Percentiles rank a stretch among this genome's conserved stretches.
phyloP scores from a whole-genome alignment of 1,284 basidiomycete species.

The Irpex lacteus region DNA sequence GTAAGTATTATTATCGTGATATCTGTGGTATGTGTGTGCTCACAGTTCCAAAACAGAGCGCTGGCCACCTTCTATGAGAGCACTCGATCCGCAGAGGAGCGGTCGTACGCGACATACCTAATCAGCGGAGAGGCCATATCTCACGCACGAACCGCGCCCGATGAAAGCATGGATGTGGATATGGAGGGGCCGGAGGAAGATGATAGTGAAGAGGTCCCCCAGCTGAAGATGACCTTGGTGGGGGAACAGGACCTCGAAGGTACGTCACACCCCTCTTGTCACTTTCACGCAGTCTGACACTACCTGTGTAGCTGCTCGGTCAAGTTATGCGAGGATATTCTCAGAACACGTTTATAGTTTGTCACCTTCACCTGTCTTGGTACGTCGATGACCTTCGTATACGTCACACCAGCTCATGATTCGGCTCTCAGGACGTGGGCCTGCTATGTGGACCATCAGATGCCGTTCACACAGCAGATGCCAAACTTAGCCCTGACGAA shows the following conservation, averaged over 20 bases:
- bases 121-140: slow-evolving; percentile 49
- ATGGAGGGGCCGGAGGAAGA: slow-evolving; percentile 22
- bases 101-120: slow-evolving; percentile 62
- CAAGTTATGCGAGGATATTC: slow-evolving; percentile 45
- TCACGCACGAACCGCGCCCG: slow-evolving; percentile 9
- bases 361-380: slow-evolving; percentile 56
- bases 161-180: slow-evolving; percentile 39
- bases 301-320: slow-evolving; percentile 41
- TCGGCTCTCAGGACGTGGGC: slow-evolving; percentile 48
- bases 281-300: too few relatives aligned
- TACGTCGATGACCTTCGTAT: slow-evolving; percentile 31
- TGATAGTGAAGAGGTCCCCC: slow-evolving; percentile 35
- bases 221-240: slow-evolving; percentile 49
- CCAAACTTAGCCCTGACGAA: slow-evolving; percentile 39
- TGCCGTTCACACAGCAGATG: slow-evolving; percentile 48
- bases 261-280: slow-evolving; percentile 29
- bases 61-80: slow-evolving; percentile 54
- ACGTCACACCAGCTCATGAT: neutral
- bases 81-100: slow-evolving; percentile 36
- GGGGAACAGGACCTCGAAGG: slow-evolving; percentile 59
- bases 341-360: slow-evolving; percentile 66
- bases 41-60: slow-evolving; percentile 40
- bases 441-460: slow-evolving; percentile 51
- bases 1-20: slow-evolving; percentile 34
- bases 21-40: neutral